A percentile compares a stretch with the other conserved stretches of the same genome.
Conservation (phyloP, 306 rosid genomes). For the Glycyrrhiza uralensis region DNA sequence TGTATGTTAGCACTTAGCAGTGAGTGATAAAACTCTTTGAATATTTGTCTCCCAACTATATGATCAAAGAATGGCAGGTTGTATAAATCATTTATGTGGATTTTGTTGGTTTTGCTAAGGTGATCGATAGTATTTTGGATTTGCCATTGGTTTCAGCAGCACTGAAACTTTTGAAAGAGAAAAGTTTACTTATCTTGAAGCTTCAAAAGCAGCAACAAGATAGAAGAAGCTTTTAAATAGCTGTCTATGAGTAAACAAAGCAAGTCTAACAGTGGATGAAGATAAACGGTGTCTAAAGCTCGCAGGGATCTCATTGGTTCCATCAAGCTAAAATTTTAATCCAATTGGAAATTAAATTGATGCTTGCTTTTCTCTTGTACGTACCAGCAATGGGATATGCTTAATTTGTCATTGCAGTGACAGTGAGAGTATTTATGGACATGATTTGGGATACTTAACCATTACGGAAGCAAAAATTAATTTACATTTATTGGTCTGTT, state of each 20-base stretch:
- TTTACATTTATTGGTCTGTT: background rate
- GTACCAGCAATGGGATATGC: slow-evolving; percentile 18
- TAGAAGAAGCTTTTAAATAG: slow-evolving; percentile 27
- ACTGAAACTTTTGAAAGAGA: slow-evolving; percentile 24
- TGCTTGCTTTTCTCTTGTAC: slow-evolving; percentile 25
- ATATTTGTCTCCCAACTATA: background rate
- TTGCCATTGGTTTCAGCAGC: background rate
- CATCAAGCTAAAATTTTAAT: background rate
- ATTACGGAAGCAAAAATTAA: slow-evolving; percentile 23
- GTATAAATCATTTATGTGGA: background rate
- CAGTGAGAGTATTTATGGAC: background rate
- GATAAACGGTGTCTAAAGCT: slow-evolving; percentile 32
- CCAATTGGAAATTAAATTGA: slow-evolving; percentile 29
- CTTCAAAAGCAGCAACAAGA: slow-evolving; percentile 30
- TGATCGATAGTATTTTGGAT: slow-evolving; percentile 9
- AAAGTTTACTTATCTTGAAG: slow-evolving; percentile 36
- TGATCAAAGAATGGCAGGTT: background rate
- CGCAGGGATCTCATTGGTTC: background rate
- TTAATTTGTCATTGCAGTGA: background rate
- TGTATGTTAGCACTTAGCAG: background rate
- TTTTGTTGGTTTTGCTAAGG: background rate
- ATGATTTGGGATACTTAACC: slow-evolving; percentile 28
- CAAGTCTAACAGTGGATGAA: slow-evolving; percentile 25
- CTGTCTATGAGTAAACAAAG: slow-evolving; percentile 31
- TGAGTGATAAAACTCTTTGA: background rate